Evolutionary conservation across 169 alveolate genomes (phyloP).

Genomic region (Cryptosporidium bovis): DNA sequence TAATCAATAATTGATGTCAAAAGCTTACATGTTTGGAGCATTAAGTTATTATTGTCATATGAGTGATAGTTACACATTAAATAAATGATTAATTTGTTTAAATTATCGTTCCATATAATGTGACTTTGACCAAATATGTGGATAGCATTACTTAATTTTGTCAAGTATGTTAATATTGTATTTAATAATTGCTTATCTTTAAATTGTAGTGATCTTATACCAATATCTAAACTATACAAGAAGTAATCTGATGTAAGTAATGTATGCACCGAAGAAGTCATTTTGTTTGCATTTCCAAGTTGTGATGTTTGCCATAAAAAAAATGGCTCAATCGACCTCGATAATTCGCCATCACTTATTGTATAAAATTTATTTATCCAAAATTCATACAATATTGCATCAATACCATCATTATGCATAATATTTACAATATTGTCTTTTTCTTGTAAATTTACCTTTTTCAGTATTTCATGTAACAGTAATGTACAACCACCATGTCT

Average conservation of each 20-base stretch:
- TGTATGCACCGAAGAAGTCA: constrained; percentile 17
- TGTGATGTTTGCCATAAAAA: constrained; percentile 63
- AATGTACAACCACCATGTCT: constrained; percentile 64
- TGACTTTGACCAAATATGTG: constrained; percentile 14
- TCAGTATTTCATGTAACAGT: constrained; percentile 12
- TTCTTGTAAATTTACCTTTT: neutral
- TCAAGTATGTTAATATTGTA: constrained; percentile 18
- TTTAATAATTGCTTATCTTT: constrained; percentile 40
- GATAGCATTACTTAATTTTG: constrained; percentile 23
- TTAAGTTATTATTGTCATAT: constrained; percentile 26
- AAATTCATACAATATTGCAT: constrained; percentile 36
- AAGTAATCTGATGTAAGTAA: constrained; percentile 36
- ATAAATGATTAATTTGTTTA: constrained; percentile 1
- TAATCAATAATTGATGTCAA: constrained; percentile 23
- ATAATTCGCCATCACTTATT: constrained; percentile 27
- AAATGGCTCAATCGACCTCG: constrained; percentile 60
- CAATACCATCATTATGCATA: constrained; percentile 60
- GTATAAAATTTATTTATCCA: constrained; percentile 55
- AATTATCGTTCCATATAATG: constrained; percentile 29
- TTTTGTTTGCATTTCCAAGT: constrained; percentile 9
- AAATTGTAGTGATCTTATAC: constrained; percentile 28
- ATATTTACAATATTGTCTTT: constrained; percentile 42
- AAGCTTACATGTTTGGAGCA: constrained; percentile 33
- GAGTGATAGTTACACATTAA: constrained; percentile 25
- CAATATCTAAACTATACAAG: constrained; percentile 9